phyloP scores from a whole-genome alignment of 192 early-diverging fungal genomes.

The Coemansia sp. region DNA sequence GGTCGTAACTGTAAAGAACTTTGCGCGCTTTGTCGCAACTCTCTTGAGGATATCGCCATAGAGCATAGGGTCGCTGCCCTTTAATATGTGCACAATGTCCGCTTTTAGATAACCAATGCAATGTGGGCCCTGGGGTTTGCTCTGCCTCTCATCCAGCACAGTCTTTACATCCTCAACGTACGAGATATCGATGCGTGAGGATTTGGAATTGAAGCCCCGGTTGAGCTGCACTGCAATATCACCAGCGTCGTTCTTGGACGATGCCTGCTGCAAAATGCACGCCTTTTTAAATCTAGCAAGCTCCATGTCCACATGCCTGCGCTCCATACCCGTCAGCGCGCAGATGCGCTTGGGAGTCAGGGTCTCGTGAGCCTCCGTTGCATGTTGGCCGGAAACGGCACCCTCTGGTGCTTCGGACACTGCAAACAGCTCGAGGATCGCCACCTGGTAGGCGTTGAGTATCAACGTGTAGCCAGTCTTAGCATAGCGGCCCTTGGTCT shows the following conservation, averaged over 20 bases:
- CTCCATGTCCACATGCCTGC: background rate
- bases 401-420: background rate
- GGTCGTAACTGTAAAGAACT: constrained; percentile 3
- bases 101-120: background rate
- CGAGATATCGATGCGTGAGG: constrained; percentile 82
- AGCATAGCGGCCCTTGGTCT: constrained; percentile 18
- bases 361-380: background rate
- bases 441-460: constrained; percentile 88
- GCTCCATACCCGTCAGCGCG: background rate
- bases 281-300: constrained; percentile 1
- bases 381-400: too few species aligned
- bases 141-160: background rate
- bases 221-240: constrained; percentile 55
- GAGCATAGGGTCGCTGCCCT: background rate
- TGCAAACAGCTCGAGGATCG: constrained; percentile 85
- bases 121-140: background rate
- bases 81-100: constrained; percentile 1
- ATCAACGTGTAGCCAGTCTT: constrained; percentile 56
- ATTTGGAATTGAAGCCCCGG: constrained; percentile 73
- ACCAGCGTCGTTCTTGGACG: background rate
- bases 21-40: background rate
- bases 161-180: constrained; percentile 52
- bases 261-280: background rate
- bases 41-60: background rate
- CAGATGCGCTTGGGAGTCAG: background rate